Percentiles rank a stretch among this genome's conserved stretches.
Evolutionary conservation across 1,139 yeast species (phyloP).

Genomic region (Yamadazyma atlantica): DNA sequence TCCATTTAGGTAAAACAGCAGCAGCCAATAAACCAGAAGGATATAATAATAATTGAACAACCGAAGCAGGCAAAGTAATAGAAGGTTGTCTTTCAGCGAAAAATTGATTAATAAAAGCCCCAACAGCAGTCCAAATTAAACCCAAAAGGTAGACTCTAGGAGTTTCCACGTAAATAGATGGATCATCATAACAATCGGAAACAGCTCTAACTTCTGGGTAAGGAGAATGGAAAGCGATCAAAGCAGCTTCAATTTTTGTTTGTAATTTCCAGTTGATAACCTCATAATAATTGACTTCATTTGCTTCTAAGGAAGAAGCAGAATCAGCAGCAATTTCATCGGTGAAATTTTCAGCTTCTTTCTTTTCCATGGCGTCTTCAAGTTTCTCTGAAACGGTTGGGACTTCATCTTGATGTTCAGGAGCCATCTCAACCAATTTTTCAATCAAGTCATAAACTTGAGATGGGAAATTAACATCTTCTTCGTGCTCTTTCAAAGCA

Average conservation of each 20-base stretch:
- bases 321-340: slow-evolving; percentile 2
- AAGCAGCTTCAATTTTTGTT: slow-evolving; percentile 40
- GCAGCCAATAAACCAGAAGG: slow-evolving; percentile 52
- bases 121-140: slow-evolving; percentile 52
- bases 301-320: slow-evolving; percentile 15
- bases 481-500: slow-evolving; percentile 18
- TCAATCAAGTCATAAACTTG: slow-evolving; percentile 21
- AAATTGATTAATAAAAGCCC: slow-evolving; percentile 58
- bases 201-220: slow-evolving; percentile 66
- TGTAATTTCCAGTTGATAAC: slow-evolving; percentile 27
- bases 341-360: background rate
- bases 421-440: slow-evolving; percentile 24
- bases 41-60: slow-evolving; percentile 57
- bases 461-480: slow-evolving; percentile 25
- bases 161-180: slow-evolving; percentile 50
- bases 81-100: slow-evolving; percentile 57
- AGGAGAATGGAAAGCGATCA: slow-evolving; percentile 55
- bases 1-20: slow-evolving; percentile 47
- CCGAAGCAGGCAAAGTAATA: slow-evolving; percentile 44
- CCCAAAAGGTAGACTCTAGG: slow-evolving; percentile 54
- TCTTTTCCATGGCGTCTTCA: slow-evolving; percentile 15
- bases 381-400: slow-evolving; percentile 3
- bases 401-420: slow-evolving; percentile 1
- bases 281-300: slow-evolving; percentile 31
- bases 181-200: slow-evolving; percentile 53